Evolutionary conservation across 1,284 basidiomycete genomes (phyloP).

Genomic region (Rhizoctonia solani): DNA sequence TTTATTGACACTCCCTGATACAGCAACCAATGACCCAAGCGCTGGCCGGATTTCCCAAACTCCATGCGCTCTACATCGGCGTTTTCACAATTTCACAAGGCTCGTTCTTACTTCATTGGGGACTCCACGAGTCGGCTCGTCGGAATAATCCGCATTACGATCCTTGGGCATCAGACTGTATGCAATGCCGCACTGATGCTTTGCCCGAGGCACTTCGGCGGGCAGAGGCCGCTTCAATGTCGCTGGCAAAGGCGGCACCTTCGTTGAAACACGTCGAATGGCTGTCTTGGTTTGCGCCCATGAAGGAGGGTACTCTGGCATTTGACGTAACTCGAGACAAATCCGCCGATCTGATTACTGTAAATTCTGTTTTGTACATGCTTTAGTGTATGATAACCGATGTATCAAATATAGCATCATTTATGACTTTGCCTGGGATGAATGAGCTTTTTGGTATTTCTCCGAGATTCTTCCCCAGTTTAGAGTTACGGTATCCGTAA

Average conservation of each 20-base stretch:
- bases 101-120: slow-evolving; percentile 31
- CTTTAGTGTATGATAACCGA: slow-evolving; percentile 15
- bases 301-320: slow-evolving; percentile 27
- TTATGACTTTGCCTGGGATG: not conserved
- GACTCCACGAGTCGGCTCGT: slow-evolving; percentile 8
- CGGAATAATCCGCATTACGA: slow-evolving; percentile 23
- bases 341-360: slow-evolving; percentile 13
- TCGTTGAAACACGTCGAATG: slow-evolving; percentile 20
- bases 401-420: not conserved
- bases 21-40: slow-evolving; percentile 19
- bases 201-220: slow-evolving; percentile 17
- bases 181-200: slow-evolving; percentile 29
- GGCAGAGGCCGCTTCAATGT: slow-evolving; percentile 10
- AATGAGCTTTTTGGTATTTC: not conserved
- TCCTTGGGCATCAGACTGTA: slow-evolving; percentile 31
- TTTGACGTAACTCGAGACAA: slow-evolving; percentile 23
- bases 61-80: slow-evolving; percentile 29
- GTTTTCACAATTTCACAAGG: slow-evolving; percentile 34
- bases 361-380: slow-evolving; percentile 18
- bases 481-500: not conserved
- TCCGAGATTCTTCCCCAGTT: not conserved
- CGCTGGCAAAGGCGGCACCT: slow-evolving; percentile 15
- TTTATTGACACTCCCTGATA: slow-evolving; percentile 11
- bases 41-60: slow-evolving; percentile 16
- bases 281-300: slow-evolving; percentile 34